phyloP scores from a whole-genome alignment of 352 stramenopile species.

The Phytophthora sansomeana region DNA sequence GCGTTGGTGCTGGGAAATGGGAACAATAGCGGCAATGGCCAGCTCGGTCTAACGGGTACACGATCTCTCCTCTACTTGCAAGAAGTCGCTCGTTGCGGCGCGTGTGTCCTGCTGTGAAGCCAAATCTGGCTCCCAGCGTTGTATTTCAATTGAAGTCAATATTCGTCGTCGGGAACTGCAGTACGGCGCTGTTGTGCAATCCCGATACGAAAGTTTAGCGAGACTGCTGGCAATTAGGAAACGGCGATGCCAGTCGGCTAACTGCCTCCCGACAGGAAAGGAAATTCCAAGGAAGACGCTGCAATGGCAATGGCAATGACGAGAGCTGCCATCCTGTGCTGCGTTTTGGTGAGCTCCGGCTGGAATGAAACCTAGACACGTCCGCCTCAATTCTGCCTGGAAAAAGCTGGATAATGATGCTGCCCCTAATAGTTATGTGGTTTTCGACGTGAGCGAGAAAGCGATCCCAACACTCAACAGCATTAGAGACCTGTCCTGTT shows the following conservation, averaged over 20 bases:
- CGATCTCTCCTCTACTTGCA: too few species aligned
- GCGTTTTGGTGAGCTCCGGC: not conserved
- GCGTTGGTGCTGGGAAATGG: too few species aligned
- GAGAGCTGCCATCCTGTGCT: not conserved
- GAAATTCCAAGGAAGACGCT: conserved; percentile 4
- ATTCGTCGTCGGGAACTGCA: not conserved
- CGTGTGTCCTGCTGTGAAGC: not conserved
- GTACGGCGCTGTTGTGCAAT: not conserved
- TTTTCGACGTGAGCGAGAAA: too few species aligned
- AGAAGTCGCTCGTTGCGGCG: too few species aligned
- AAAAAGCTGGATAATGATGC: too few species aligned
- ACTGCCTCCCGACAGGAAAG: not conserved
- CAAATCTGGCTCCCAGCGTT: not conserved
- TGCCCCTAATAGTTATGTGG: too few species aligned
- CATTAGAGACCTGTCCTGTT: too few species aligned
- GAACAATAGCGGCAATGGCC: too few species aligned
- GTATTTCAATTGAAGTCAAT: not conserved
- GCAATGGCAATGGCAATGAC: not conserved
- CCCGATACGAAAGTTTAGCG: not conserved
- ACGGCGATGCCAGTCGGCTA: conserved; percentile 2
- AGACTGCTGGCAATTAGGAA: conserved; percentile 3
- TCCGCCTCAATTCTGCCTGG: not conserved
- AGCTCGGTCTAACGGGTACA: too few species aligned
- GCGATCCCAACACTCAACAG: too few species aligned
- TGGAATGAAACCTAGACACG: not conserved